Evolutionary conservation across 192 early-diverging fungal species (phyloP), one percentile per base, ranked within the genome.

Genomic region (Lobosporangium transversale): DNA sequence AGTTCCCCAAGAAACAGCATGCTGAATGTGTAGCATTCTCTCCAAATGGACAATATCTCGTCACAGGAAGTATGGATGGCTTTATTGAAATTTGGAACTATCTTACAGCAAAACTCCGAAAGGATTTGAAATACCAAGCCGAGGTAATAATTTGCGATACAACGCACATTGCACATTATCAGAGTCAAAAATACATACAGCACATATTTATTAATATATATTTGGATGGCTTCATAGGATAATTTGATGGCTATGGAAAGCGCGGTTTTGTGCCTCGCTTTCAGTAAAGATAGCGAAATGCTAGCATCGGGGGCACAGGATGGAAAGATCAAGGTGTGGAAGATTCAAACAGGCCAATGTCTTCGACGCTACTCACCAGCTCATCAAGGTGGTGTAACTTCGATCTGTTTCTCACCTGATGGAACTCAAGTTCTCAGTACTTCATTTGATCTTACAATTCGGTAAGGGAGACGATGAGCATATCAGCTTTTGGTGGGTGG

Each of bases 21-120:
- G 88, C 92, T 1, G 93, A 92, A 53, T 83, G 86, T 53, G 84
- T 86, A 2, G 86, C 84, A 30, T 98, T 98, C 68, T 95, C 95
- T 0, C 88, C 92, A 3, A 89, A 93, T 57, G 94, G 95, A 9
- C 89, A 92, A 48, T 92, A 85, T 37, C 70, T 98, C 18, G 94
- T 85, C 7, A 97, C 95, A 21, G 97, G 97, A 27, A 92, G 89
- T 50, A 80, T 87, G 36, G 97, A 98, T 83, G 97, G 97, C 2
- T 94, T 97, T 76, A 94, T 99, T 67, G 97, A 99, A 80, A 74
- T 99, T 15, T 99, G 94, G 95, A 95, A 96, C 62, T 91, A 89
- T 58, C 82, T 93, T 57, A 97, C 96, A 1, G 95, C 94, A 1
- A 98, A 97, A 69, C 82, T 96, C 21, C 81, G 94, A 31, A 90